Evolutionary conservation across 2,329 filamentous ascomycete species (phyloP), one percentile per base, ranked within the genome.

Genomic region (Penicillium sp.): DNA sequence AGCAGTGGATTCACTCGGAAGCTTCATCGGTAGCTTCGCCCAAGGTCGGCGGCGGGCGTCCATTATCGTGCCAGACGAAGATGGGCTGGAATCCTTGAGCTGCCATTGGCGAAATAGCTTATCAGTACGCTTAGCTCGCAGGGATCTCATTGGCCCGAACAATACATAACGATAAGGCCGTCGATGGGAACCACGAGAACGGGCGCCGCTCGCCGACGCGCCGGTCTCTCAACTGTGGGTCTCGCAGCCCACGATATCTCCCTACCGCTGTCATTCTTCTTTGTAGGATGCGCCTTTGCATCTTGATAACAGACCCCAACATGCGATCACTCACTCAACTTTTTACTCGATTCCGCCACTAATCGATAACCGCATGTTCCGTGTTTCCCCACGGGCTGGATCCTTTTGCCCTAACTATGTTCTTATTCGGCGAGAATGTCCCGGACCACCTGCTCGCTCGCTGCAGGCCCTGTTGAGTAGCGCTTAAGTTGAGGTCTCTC

Each of bases 391-490:
- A 30, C 48, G 46, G 21, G 46, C 46, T 48, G 7, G 26, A 23
- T 26, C 21, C 21, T 26, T 23, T 26, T 11, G 7, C 7, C 11
- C 21, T 48, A 9, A 13, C 11, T 48, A 13, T 15, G 8, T 7
- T 6, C 9, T 23, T 15, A 48, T 48, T 48, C 19, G 46, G 26
- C 19, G 11, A 48, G 15, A 48, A 48, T 15, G 6, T 29, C 19
- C 19, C 46, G 51, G 26, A 30, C 52, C 38, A 23, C 65, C 71
- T 66, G 72, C 35, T 41, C 31, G 31, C 31, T 35, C 35, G 13
- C 35, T 41, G 35, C 35, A 41, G 35, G 11, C 35, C 35, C 35
- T 41, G 35, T 41, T 41, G 35, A 41, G 35, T 35, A 7, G 31
- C 67, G 66, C 63, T 23, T 56, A n/a, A 53, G 41, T 44, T 15